These are phyloP conservation scores for Suillus sp. DNA, from an alignment of 768 basidiomycete genomes.

Conservation along the genomic window DNA sequence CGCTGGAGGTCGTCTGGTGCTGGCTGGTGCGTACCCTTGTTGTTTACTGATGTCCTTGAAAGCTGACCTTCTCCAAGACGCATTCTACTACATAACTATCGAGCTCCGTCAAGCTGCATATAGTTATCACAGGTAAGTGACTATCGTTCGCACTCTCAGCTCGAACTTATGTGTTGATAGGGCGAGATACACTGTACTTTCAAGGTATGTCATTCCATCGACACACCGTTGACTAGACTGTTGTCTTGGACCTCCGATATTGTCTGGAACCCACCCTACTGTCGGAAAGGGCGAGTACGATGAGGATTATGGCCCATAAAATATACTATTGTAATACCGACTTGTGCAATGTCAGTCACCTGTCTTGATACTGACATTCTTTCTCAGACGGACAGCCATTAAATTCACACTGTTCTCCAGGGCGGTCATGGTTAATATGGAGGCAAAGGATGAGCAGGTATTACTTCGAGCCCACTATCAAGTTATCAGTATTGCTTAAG, in stretches of 20 bases:
- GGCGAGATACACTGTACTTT: conserved; percentile 79
- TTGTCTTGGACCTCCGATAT: conserved; percentile 62
- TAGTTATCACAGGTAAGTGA: conserved; percentile 72
- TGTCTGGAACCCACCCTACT: conserved; percentile 66
- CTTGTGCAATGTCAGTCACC: conserved; percentile 62
- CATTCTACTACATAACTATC: conserved; percentile 74
- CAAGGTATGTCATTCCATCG: conserved; percentile 47
- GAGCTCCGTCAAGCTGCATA: conserved; percentile 79
- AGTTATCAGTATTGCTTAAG: no score
- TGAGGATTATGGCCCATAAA: conserved; percentile 78
- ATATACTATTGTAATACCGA: conserved; percentile 78
- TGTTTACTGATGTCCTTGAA: background rate
- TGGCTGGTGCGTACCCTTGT: conserved; percentile 51
- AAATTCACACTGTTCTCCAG: conserved; percentile 80
- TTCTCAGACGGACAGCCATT: conserved; percentile 69
- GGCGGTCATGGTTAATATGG: conserved; percentile 75
- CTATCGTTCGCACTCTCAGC: background rate
- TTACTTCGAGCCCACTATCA: no score
- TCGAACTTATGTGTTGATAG: conserved; percentile 36
- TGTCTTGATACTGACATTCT: background rate
- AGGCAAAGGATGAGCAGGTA: conserved; percentile 54
- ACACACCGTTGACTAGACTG: background rate
- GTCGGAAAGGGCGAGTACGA: conserved; percentile 79
- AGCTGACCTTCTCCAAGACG: conserved; percentile 48
- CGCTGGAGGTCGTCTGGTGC: conserved; percentile 76